These are phyloP conservation scores for Acanthamoeba triangularis DNA, from an alignment of 208 protist species.

Conservation along the genomic window DNA sequence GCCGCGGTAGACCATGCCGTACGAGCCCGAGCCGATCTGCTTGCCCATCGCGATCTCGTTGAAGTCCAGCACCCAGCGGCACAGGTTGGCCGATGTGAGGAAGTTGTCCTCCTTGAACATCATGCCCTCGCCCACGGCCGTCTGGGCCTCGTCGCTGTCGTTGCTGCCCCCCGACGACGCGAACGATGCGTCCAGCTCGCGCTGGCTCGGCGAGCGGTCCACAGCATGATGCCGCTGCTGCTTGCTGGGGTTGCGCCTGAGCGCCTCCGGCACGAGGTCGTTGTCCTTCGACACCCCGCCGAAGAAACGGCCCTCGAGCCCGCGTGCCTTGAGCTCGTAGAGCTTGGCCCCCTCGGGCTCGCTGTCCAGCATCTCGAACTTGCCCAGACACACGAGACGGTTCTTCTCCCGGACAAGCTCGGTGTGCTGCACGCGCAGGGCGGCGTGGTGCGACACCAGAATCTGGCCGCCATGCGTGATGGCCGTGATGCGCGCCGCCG, in stretches of 20 bases:
- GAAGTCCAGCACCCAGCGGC: constrained; percentile 65
- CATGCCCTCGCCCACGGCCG: constrained; percentile 23
- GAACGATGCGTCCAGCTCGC: neutral
- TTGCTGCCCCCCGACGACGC: neutral
- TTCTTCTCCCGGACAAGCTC: neutral
- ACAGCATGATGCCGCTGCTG: neutral
- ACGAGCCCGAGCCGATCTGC: constrained; percentile 56
- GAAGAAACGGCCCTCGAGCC: constrained; percentile 56
- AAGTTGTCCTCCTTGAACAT: constrained; percentile 67
- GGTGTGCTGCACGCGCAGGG: neutral
- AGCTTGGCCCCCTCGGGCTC: constrained; percentile 18
- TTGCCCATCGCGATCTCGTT: constrained; percentile 27
- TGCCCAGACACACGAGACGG: neutral
- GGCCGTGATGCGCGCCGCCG: constrained; percentile 19
- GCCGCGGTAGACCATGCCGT: constrained; percentile 43
- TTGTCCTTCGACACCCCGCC: neutral
- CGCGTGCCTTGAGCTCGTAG: constrained; percentile 9
- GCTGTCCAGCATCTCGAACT: constrained; percentile 5
- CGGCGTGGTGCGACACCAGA: neutral
- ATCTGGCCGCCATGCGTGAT: constrained; percentile 68
- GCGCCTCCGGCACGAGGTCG: neutral
- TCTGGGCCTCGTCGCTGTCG: constrained; percentile 25
- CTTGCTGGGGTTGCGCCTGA: neutral
- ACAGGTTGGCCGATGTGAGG: constrained; percentile 70
- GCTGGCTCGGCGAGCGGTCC: neutral